These are phyloP conservation scores for Taiwanofungus camphoratus DNA, from an alignment of 1,284 basidiomycete genomes.

Conservation along the genomic window DNA sequence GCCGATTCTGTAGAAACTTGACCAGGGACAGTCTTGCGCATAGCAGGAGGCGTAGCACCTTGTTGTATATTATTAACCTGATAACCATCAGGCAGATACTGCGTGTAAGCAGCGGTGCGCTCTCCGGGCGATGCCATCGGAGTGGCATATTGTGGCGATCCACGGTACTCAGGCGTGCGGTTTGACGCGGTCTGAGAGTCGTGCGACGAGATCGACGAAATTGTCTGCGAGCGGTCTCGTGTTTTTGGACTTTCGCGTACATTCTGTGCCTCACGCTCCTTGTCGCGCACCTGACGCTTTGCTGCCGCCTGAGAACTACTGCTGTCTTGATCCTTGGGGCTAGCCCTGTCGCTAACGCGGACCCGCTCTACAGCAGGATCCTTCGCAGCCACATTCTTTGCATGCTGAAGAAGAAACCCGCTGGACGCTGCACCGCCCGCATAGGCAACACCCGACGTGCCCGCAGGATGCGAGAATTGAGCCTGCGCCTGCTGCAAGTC, in stretches of 20 bases:
- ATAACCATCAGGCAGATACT: constrained; percentile 47
- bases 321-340: constrained; percentile 45
- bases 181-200: constrained; percentile 28
- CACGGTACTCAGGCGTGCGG: constrained; percentile 45
- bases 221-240: constrained; percentile 38
- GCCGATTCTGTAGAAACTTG: constrained; percentile 9
- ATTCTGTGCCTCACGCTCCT: constrained; percentile 35
- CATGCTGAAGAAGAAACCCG: constrained; percentile 17
- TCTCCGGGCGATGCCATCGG: constrained; percentile 49
- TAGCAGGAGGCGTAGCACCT: constrained; percentile 26
- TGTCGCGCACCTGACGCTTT: constrained; percentile 29
- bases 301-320: constrained; percentile 19
- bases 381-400: constrained; percentile 36
- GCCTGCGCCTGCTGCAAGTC: constrained; percentile 34
- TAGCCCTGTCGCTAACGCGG: constrained; percentile 44
- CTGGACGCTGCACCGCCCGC: constrained; percentile 40
- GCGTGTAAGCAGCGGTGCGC: constrained; percentile 41
- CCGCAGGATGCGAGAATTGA: constrained; percentile 26
- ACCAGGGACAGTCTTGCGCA: constrained; percentile 19
- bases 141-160: constrained; percentile 48
- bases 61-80: constrained; percentile 24
- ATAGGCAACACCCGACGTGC: constrained; percentile 45
- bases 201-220: constrained; percentile 31
- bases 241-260: constrained; percentile 47
- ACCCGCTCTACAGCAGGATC: constrained; percentile 52